Percentiles rank a stretch among this genome's conserved stretches.
These are phyloP conservation scores for Salix brachista DNA, from an alignment of 345 rosid genomes.

Conservation along the genomic window DNA sequence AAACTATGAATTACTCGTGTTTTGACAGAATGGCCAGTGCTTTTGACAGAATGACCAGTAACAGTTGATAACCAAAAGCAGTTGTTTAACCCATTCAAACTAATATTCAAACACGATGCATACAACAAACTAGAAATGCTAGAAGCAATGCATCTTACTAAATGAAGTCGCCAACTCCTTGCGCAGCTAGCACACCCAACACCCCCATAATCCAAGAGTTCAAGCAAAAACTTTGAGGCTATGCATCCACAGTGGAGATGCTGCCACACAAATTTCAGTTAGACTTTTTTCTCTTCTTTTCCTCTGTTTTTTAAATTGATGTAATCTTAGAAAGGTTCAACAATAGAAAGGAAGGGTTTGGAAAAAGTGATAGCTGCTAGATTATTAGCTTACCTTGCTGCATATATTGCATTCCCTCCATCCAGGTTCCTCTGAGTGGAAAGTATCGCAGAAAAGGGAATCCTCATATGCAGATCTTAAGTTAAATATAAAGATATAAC, in stretches of 20 bases:
- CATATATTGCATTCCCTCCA: constrained; percentile 84
- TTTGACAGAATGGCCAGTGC: not conserved
- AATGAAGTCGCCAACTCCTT: constrained; percentile 32
- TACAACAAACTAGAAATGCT: not conserved
- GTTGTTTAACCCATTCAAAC: not conserved
- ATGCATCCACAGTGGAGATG: constrained; percentile 89
- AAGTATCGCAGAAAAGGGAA: constrained; percentile 58
- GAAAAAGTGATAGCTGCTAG: not conserved
- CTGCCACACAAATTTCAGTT: constrained; percentile 38
- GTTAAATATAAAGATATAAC: not conserved
- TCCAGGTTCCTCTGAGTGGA: constrained; percentile 73
- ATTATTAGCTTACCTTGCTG: constrained; percentile 43
- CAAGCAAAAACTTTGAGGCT: constrained; percentile 52
- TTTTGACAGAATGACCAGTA: not conserved
- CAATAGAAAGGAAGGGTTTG: not conserved
- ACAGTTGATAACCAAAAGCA: not conserved
- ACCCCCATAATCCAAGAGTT: constrained; percentile 78
- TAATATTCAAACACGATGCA: not conserved
- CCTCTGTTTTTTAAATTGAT: not conserved
- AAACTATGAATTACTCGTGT: not conserved
- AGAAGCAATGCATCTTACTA: constrained; percentile 40
- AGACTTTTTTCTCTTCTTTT: not conserved
- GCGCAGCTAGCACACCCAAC: constrained; percentile 64
- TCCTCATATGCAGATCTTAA: constrained; percentile 70
- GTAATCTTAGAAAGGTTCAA: not conserved